Percentiles rank a stretch among this genome's conserved stretches.
Conservation (phyloP, 73 alveolate genomes). For the Tetrahymena borealis region DNA sequence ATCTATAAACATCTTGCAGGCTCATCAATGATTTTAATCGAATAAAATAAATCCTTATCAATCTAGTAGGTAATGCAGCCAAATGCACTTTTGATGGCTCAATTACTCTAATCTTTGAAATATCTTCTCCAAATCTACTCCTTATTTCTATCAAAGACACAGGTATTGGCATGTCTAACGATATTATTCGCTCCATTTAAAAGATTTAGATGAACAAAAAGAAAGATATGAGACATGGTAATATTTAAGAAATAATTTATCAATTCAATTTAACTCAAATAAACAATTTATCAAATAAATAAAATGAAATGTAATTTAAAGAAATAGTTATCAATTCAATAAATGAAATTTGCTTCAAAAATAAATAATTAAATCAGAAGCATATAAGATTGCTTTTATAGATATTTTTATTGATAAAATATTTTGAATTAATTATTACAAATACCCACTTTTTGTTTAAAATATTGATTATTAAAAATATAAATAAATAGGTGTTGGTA, state of each 20-base stretch:
- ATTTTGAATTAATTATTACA: neutral
- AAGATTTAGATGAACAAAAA: neutral
- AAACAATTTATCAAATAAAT: no score
- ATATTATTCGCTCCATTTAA: neutral
- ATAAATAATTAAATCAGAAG: no score
- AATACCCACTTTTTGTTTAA: neutral
- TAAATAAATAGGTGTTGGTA: neutral
- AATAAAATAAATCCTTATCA: constrained; percentile 27
- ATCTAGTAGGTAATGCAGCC: constrained; percentile 14
- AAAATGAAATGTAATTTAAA: no score
- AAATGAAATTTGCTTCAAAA: no score
- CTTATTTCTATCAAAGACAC: neutral
- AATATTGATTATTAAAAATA: neutral
- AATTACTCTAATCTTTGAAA: neutral
- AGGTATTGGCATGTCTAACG: neutral
- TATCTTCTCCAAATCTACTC: neutral
- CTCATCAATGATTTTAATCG: constrained; percentile 27
- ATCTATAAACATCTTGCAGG: neutral
- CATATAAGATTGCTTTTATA: no score
- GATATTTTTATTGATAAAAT: no score
- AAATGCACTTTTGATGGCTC: constrained; percentile 30
- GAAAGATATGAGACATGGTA: neutral
- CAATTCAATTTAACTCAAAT: neutral
- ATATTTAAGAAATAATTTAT: neutral
- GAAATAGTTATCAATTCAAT: no score